Conservation (phyloP, 768 basidiomycete species). For the Boletellus ananiceps region DNA sequence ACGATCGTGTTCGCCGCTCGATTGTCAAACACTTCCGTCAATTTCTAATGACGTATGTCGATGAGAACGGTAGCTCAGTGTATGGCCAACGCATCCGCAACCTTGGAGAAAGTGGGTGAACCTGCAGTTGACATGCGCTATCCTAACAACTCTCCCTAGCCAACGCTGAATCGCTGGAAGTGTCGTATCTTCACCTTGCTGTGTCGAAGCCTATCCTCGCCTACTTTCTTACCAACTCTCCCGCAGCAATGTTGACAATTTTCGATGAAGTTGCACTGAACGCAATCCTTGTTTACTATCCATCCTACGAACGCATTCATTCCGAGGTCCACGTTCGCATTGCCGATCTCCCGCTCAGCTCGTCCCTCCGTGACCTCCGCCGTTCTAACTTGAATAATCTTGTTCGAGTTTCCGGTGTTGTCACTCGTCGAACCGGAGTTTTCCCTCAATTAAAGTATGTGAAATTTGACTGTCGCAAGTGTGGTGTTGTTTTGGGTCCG, state of each 20-base stretch:
- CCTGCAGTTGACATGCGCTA: conserved; percentile 2
- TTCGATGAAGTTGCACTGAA: conserved; percentile 95
- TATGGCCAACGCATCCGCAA: conserved; percentile 92
- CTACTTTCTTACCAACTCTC: conserved; percentile 95
- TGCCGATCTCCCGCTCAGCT: conserved; percentile 85
- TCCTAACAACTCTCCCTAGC: conserved; percentile 42
- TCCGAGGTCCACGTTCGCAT: conserved; percentile 97
- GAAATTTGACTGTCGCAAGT: conserved; percentile 97
- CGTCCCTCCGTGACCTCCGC: conserved; percentile 90
- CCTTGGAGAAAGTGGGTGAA: conserved; percentile 82
- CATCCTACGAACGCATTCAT: conserved; percentile 94
- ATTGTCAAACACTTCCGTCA: conserved; percentile 91
- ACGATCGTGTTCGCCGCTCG: conserved; percentile 83
- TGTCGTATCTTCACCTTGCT: conserved; percentile 94
- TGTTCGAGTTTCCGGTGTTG: conserved; percentile 92
- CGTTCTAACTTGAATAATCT: conserved; percentile 91
- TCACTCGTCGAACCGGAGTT: conserved; percentile 91
- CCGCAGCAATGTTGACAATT: conserved; percentile 85
- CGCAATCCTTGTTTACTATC: conserved; percentile 93
- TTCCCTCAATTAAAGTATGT: conserved; percentile 99
- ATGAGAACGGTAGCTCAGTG: conserved; percentile 86
- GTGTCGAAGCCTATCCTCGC: conserved; percentile 91
- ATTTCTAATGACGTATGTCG: conserved; percentile 94
- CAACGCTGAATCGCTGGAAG: conserved; percentile 96
- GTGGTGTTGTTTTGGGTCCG: conserved; percentile 89